Evolutionary conservation across 257 asterid species (phyloP).

Genomic region (Datura wrightii): DNA sequence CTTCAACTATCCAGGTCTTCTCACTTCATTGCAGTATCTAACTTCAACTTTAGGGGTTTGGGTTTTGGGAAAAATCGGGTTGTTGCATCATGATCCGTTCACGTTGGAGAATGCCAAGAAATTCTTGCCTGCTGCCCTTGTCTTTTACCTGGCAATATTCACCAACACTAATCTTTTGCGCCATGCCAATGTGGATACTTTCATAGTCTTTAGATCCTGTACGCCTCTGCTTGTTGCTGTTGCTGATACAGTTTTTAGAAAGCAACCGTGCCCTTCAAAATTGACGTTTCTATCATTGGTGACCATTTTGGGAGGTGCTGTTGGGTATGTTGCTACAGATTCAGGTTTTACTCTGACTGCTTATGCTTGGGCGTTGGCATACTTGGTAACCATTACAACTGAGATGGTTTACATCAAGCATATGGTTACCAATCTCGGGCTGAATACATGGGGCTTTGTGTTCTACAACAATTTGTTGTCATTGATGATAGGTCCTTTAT

Average conservation of each 20-base stretch:
- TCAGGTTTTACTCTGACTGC: conserved; percentile 84
- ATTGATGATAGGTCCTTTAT: conserved; percentile 90
- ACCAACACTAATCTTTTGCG: conserved; percentile 91
- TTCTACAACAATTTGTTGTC: conserved; percentile 84
- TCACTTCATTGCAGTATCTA: conserved; percentile 87
- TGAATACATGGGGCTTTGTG: conserved; percentile 97
- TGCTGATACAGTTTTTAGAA: conserved; percentile 85
- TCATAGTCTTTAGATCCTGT: conserved; percentile 84
- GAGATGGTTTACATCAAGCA: conserved; percentile 99
- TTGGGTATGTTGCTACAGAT: conserved; percentile 92
- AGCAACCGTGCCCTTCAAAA: conserved; percentile 85
- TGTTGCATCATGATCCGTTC: conserved; percentile 84
- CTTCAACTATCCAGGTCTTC: conserved; percentile 88
- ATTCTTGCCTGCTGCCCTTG: conserved; percentile 90
- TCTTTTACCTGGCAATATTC: conserved; percentile 86
- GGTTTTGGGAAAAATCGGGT: conserved; percentile 78
- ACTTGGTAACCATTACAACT: conserved; percentile 88
- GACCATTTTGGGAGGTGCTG: conserved; percentile 77
- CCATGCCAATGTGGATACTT: conserved; percentile 96
- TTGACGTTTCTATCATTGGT: conserved; percentile 70
- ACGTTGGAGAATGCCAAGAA: conserved; percentile 75
- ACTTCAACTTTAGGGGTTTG: conserved; percentile 90
- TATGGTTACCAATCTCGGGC: conserved; percentile 93
- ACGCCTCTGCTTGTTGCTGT: conserved; percentile 89
- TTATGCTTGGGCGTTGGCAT: conserved; percentile 94